Base-by-base conservation (phyloP, 2,329 filamentous ascomycete genomes). In the Sphaerostilbella broomeana region DNA sequence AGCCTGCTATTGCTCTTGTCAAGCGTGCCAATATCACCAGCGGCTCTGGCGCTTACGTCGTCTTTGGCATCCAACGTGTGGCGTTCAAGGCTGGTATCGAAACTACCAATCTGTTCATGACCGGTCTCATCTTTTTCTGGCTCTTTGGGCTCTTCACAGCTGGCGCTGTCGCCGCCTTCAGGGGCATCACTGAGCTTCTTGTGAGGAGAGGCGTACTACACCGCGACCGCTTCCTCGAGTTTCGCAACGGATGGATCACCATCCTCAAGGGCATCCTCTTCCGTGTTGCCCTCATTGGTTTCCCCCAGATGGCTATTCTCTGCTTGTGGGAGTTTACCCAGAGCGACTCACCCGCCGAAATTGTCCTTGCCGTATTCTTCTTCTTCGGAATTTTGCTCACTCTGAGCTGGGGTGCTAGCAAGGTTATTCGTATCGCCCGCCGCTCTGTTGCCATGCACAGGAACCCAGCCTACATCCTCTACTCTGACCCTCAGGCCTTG, bases 391-490 rank as follows among this genome's bases (percentile, higher is more conserved):
- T 94, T 72, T 69, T 81, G 26, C 70, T 73, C 37, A 86, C 88
- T 21, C 75, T 97, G 22, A 81, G 67, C 16, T 95, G 87, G 86
- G 90, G 89, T 32, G 80, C 87, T 0, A 82, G 77, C 66, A 95
- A 95, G 70, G 87, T 97, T 48, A 85, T 94, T 52, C 77, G 79
- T 39, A 84, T 97, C 47, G 90, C 88, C 22, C 86, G 86, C 57
- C 84, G 86, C 52, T 95, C 89, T 21, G 84, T 94, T 47, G 66
- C 75, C 42, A 86, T 95, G 79, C 89, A 95, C 72, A 89, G 90
- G 67, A 95, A 95, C 67, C 88, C 90, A 18, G 90, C 89, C 19
- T 95, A 95, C 64, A 95, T 95, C 52, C 79, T 97, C 46, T 97
- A 94, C 68, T 95, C 90, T 3, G 89, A 97, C 55, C 88, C 89